Evolutionary conservation across 2,329 filamentous ascomycete genomes (phyloP).

Genomic region (Fusarium sp.): DNA sequence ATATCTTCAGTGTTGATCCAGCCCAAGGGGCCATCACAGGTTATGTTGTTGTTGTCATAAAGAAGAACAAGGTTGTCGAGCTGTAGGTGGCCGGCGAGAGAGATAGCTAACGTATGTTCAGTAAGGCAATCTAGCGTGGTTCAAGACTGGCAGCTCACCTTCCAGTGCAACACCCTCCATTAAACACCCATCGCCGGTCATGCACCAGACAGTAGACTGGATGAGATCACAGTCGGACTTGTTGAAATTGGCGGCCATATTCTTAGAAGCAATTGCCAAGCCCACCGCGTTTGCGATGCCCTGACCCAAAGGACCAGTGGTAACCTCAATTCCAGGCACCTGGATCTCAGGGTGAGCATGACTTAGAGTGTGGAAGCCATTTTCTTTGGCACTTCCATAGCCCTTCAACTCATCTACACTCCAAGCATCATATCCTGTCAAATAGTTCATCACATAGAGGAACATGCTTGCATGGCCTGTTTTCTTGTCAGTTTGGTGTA

Average conservation of each 20-base stretch:
- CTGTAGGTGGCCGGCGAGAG: neutral
- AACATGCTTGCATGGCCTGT: neutral
- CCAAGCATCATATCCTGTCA: neutral
- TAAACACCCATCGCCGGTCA: conserved; percentile 69
- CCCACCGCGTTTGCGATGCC: conserved; percentile 59
- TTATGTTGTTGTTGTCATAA: conserved; percentile 53
- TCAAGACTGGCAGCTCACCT: conserved; percentile 32
- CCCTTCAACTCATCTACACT: neutral
- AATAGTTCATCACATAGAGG: neutral
- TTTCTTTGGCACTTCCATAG: neutral
- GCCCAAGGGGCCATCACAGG: conserved; percentile 69
- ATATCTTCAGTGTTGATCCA: conserved; percentile 68
- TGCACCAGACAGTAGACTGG: conserved; percentile 68
- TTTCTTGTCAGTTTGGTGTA: no score
- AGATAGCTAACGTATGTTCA: neutral
- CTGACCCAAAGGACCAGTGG: conserved; percentile 70
- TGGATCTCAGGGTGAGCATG: conserved; percentile 71
- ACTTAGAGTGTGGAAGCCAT: conserved; percentile 51
- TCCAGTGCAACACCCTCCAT: conserved; percentile 70
- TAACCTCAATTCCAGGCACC: conserved; percentile 69
- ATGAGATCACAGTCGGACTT: neutral
- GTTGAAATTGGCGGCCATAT: conserved; percentile 55
- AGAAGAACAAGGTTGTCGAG: neutral
- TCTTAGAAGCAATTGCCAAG: conserved; percentile 60
- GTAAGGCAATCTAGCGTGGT: no score